phyloP scores from a whole-genome alignment of 805 yeast species.

The Pichia nanzhaoensis region DNA sequence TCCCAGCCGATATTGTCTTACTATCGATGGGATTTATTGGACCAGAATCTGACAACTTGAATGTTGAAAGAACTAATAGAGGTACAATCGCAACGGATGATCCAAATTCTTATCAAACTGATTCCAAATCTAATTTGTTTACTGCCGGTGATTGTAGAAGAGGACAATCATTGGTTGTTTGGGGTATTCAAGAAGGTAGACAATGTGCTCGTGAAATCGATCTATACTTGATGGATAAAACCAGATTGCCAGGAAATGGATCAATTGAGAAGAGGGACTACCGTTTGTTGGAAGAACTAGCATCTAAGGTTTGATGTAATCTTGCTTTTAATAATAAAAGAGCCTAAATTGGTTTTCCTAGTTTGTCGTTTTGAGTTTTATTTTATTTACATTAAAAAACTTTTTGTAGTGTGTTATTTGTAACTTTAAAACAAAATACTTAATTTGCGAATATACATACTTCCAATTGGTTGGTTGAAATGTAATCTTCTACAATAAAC shows the following conservation, averaged over 20 bases:
- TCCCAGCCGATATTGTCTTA: conserved; percentile 90
- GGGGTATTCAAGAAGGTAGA: conserved; percentile 99
- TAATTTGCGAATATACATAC: too few species aligned
- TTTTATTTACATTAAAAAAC: too few species aligned
- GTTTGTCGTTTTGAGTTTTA: too few species aligned
- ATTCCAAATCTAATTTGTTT: conserved; percentile 59
- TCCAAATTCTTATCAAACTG: conserved; percentile 60
- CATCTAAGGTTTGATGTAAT: conserved; percentile 46
- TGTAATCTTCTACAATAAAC: too few species aligned
- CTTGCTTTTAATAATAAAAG: too few species aligned
- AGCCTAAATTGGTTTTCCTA: too few species aligned
- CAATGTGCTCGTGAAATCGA: conserved; percentile 97
- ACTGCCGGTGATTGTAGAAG: conserved; percentile 99
- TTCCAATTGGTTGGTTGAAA: too few species aligned
- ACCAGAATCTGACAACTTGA: conserved; percentile 79
- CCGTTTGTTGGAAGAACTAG: conserved; percentile 68
- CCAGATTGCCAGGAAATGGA: conserved; percentile 90
- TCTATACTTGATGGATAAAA: conserved; percentile 62
- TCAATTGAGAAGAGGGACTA: conserved; percentile 82
- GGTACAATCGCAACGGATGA: conserved; percentile 72
- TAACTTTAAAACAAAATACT: too few species aligned
- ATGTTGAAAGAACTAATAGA: conserved; percentile 63
- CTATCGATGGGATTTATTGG: conserved; percentile 98
- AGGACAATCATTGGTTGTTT: conserved; percentile 95
- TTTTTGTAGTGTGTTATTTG: too few species aligned